Base-by-base conservation (phyloP, 2,329 filamentous ascomycete genomes). In the Cucurbitaria berberidis region DNA sequence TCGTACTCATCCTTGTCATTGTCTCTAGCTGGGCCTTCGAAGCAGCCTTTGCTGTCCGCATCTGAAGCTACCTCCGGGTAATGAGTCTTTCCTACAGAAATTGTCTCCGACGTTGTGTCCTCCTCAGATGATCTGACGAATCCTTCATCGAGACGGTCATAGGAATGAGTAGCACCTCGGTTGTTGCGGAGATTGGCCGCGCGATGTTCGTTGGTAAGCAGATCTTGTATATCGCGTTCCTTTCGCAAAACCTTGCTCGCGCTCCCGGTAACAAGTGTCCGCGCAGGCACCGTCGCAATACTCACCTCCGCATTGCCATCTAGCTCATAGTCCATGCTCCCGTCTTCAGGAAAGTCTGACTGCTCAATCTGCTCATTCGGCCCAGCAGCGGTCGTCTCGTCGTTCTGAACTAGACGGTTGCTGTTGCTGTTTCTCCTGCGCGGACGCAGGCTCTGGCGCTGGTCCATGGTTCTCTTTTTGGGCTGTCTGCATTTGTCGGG, bases 401-500 rank as follows among this genome's bases (percentile, higher is more conserved):
- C 27, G 27, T 30, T 30, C 3, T 30, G 8, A 11, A 3, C 27
- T 30, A 13, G 3, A 13, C 27, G 8, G 11, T 30, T 34, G 5
- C 16, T 26, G 24, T 30, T 34, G 5, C 16, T 26, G 24, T 26
- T 5, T 26, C 5, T 15, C n/a, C 11, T 22, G 3, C 11, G 45
- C 8, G 32, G 10, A 32, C 11, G 9, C n/a, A 15, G 6, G 2
- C 16, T 7, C 2, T 39, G 5, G n/a, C 0, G n/a, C 16, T n/a
- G n/a, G n/a, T 38, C 47, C 0, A 5, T 10, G 5, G 40, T 52
- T 18, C 24, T 46, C 15, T 38, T 36, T 15, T 27, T 19, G 7
- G 45, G 35, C 21, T 22, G 39, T 11, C 46, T 43, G 16, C 52
- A 54, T 18, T 38, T 10, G 15, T 54, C 32, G 24, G 11, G 1